Conservation (phyloP, 2,329 filamentous ascomycete genomes). For the Penicillium sp. region DNA sequence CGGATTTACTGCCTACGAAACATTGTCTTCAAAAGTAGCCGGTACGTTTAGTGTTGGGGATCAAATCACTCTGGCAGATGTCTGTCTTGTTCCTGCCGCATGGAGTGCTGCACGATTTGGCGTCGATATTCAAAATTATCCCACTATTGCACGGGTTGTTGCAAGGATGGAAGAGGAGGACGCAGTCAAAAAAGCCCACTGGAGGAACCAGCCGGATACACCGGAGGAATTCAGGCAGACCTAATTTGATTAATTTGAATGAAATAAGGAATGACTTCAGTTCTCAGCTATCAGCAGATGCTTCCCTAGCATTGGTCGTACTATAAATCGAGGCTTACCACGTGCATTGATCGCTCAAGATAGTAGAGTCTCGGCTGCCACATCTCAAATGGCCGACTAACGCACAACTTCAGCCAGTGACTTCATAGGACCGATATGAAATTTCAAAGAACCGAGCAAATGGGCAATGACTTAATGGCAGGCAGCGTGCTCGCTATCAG, state of each 20-base stretch:
- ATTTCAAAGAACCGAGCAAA: background rate
- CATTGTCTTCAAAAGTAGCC: slow-evolving; percentile 31
- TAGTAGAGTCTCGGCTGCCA: background rate
- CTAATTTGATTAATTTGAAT: background rate
- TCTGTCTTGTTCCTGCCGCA: slow-evolving; percentile 55
- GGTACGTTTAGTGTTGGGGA: slow-evolving; percentile 57
- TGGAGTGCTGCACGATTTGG: slow-evolving; percentile 56
- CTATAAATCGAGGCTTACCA: background rate
- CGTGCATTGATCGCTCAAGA: background rate
- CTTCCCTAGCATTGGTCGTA: background rate
- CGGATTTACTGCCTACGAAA: slow-evolving; percentile 57
- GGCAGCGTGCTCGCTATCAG: background rate
- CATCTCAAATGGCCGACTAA: background rate
- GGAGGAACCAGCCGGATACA: slow-evolving; percentile 53
- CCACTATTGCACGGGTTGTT: slow-evolving; percentile 45
- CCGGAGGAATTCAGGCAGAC: slow-evolving; percentile 41
- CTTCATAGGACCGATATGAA: background rate
- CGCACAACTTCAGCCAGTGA: background rate
- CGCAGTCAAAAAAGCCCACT: slow-evolving; percentile 52
- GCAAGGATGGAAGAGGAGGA: slow-evolving; percentile 46
- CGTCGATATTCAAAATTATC: slow-evolving; percentile 50
- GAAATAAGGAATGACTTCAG: background rate
- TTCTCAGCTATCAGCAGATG: background rate
- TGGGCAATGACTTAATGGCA: background rate
- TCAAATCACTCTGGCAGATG: slow-evolving; percentile 55